phyloP scores from a whole-genome alignment of 2,329 filamentous ascomycete species.

The Chalaropsis thielavioides region DNA sequence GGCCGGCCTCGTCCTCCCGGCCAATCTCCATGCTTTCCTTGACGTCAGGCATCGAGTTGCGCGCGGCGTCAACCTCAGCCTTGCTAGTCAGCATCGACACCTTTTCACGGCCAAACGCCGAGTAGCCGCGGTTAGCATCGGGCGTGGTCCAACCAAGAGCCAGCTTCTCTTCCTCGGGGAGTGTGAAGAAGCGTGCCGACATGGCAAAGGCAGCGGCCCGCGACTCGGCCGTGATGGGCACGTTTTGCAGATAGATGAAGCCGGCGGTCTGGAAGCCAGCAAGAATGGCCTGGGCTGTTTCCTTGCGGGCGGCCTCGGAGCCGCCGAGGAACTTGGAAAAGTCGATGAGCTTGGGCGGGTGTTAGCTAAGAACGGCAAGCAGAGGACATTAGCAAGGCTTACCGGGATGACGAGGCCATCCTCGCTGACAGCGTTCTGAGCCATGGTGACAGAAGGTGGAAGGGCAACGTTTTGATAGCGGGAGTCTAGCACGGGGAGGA shows the following conservation, averaged over 20 bases:
- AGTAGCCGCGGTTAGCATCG: slow-evolving; percentile 60
- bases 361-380: slow-evolving; percentile 21
- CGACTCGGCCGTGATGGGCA: slow-evolving; percentile 49
- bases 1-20: slow-evolving; percentile 40
- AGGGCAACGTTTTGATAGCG: not conserved
- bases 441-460: slow-evolving; percentile 23
- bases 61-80: slow-evolving; percentile 42
- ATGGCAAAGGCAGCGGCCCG: slow-evolving; percentile 49
- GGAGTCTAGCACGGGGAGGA: not conserved
- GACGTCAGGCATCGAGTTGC: slow-evolving; percentile 45
- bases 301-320: slow-evolving; percentile 41
- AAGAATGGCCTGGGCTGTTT: slow-evolving; percentile 58
- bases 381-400: slow-evolving; percentile 20
- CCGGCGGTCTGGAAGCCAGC: slow-evolving; percentile 71
- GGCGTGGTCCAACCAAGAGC: slow-evolving; percentile 56
- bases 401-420: slow-evolving; percentile 43
- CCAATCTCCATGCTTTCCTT: slow-evolving; percentile 55
- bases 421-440: slow-evolving; percentile 33
- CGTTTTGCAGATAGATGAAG: slow-evolving; percentile 78
- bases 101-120: slow-evolving; percentile 56
- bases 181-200: slow-evolving; percentile 57
- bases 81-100: slow-evolving; percentile 42
- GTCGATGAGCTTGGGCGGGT: slow-evolving; percentile 50
- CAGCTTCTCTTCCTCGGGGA: slow-evolving; percentile 48
- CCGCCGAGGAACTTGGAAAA: slow-evolving; percentile 59